Percentiles rank a stretch among this genome's conserved stretches.
phyloP scores from a whole-genome alignment of 2,329 filamentous ascomycete species.

The Aspergillus uvarum region DNA sequence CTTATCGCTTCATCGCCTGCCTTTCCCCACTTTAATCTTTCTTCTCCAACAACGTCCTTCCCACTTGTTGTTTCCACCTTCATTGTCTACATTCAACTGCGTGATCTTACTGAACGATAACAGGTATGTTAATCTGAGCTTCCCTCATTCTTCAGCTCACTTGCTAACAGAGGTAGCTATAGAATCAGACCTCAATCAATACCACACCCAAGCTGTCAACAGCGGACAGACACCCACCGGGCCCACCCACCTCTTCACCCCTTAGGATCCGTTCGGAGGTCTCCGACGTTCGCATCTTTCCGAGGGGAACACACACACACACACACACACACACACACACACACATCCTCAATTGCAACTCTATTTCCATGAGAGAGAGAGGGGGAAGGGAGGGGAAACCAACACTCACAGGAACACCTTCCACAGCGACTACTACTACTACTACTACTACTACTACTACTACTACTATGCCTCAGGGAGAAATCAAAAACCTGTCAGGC shows the following conservation, averaged over 20 bases:
- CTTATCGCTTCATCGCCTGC: slow-evolving; percentile 16
- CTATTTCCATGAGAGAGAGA: background rate
- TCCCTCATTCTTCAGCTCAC: background rate
- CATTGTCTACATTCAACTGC: slow-evolving; percentile 1
- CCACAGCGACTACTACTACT: no score
- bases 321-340: background rate
- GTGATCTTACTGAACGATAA: background rate
- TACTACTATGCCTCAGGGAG: no score
- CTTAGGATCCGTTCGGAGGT: slow-evolving; percentile 17
- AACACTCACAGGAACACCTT: background rate
- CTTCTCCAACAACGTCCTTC: background rate
- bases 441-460: no score
- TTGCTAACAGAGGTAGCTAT: background rate
- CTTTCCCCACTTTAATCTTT: background rate
- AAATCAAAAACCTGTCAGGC: no score
- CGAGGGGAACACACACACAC: background rate
- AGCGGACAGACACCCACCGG: background rate
- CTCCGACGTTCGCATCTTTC: slow-evolving; percentile 21
- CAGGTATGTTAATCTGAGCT: background rate
- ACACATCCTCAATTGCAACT: background rate
- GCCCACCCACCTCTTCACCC: slow-evolving; percentile 13
- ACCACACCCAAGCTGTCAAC: no score
- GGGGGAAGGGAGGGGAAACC: background rate
- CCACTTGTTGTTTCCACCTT: background rate
- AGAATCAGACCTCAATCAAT: background rate